Evolutionary conservation across 2,329 filamentous ascomycete genomes (phyloP).

Genomic region (Paramyrothecium roridum): DNA sequence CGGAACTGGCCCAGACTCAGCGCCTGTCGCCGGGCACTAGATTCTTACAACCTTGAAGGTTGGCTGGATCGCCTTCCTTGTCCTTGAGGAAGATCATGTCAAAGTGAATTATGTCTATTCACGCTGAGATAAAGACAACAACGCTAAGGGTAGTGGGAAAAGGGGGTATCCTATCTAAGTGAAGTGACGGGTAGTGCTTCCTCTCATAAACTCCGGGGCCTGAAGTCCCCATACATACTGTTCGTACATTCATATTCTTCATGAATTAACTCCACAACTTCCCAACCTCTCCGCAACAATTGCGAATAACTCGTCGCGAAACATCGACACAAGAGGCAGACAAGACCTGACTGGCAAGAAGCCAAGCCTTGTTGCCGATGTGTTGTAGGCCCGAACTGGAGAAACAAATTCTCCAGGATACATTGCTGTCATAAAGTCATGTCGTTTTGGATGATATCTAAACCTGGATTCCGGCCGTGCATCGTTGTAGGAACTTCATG

Average conservation of each 20-base stretch:
- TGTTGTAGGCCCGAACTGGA: not conserved
- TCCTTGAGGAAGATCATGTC: no score
- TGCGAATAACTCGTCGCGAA: slow-evolving; percentile 3
- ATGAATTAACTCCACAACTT: slow-evolving; percentile 9
- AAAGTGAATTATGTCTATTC: not conserved
- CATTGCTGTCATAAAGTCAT: not conserved
- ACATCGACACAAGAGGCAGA: not conserved
- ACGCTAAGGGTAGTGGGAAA: slow-evolving; percentile 9
- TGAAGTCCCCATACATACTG: slow-evolving; percentile 9
- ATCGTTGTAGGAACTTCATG: not conserved
- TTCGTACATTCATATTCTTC: slow-evolving; percentile 22
- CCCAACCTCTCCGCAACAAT: slow-evolving; percentile 5
- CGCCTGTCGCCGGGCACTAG: slow-evolving; percentile 24
- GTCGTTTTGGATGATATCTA: not conserved
- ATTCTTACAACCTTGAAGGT: no score
- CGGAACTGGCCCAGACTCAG: slow-evolving; percentile 43
- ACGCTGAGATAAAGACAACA: not conserved
- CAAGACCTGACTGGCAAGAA: not conserved
- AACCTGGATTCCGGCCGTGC: not conserved
- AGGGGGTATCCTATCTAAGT: slow-evolving; percentile 39
- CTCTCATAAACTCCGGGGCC: slow-evolving; percentile 8
- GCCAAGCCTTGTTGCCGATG: not conserved
- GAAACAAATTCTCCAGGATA: not conserved
- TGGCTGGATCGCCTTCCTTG: no score
- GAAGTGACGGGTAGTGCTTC: slow-evolving; percentile 20